phyloP scores from a whole-genome alignment of 2,329 filamentous ascomycete genomes.

The Penicillium sclerotiorum region DNA sequence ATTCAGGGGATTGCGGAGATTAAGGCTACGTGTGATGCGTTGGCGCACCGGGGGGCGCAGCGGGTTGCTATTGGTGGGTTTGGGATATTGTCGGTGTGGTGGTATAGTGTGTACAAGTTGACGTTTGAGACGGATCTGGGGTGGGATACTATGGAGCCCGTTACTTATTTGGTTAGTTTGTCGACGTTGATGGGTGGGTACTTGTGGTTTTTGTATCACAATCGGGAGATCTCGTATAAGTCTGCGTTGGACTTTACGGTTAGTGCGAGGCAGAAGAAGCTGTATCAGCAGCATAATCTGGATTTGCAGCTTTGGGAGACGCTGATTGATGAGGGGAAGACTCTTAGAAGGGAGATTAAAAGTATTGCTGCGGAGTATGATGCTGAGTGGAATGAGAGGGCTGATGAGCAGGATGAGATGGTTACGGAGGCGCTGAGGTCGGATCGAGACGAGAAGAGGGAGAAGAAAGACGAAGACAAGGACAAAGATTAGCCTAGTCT shows the following conservation, averaged over 20 bases:
- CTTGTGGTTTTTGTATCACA: slow-evolving; percentile 91
- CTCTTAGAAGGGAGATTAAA: slow-evolving; percentile 75
- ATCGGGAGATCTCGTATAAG: slow-evolving; percentile 83
- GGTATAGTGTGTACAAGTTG: slow-evolving; percentile 73
- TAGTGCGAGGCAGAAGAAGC: slow-evolving; percentile 70
- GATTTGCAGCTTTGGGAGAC: slow-evolving; percentile 76
- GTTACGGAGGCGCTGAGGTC: slow-evolving; percentile 57
- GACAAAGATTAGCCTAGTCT: slow-evolving; percentile 30
- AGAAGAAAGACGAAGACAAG: slow-evolving; percentile 30
- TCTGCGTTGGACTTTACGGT: slow-evolving; percentile 87
- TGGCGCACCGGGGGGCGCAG: slow-evolving; percentile 78
- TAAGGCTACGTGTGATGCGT: slow-evolving; percentile 77
- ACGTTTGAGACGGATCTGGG: slow-evolving; percentile 74
- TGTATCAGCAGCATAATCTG: slow-evolving; percentile 77
- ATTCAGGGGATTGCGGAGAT: slow-evolving; percentile 71
- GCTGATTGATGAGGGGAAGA: slow-evolving; percentile 77
- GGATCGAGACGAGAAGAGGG: slow-evolving; percentile 46
- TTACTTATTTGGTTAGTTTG: slow-evolving; percentile 87
- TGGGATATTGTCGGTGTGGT: slow-evolving; percentile 72
- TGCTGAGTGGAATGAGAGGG: slow-evolving; percentile 81
- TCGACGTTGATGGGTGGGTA: slow-evolving; percentile 86
- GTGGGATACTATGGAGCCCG: slow-evolving; percentile 89
- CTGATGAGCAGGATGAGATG: slow-evolving; percentile 68
- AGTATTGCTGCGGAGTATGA: slow-evolving; percentile 83
- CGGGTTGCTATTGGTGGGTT: slow-evolving; percentile 80